These are phyloP conservation scores for Ailanthus altissimus DNA, from an alignment of 345 rosid species.

Conservation along the genomic window DNA sequence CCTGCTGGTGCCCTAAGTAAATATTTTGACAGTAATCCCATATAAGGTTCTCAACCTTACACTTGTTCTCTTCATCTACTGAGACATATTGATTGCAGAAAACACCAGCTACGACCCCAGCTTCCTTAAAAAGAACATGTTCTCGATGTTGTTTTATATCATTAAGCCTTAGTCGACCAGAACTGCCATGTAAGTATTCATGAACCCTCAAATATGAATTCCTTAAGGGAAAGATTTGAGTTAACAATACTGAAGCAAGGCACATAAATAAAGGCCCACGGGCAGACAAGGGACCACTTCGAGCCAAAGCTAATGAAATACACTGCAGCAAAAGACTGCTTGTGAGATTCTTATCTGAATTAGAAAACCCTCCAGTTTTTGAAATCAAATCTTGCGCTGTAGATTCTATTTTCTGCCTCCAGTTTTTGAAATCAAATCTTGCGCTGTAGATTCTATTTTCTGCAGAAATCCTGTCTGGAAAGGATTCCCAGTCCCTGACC, in stretches of 20 bases:
- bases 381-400: slow-evolving; percentile 49
- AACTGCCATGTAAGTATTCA: slow-evolving; percentile 27
- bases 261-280: slow-evolving; percentile 53
- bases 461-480: slow-evolving; percentile 50
- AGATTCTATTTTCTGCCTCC: slow-evolving; percentile 46
- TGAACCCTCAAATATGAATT: slow-evolving; percentile 49
- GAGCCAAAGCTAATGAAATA: slow-evolving; percentile 71
- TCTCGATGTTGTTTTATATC: slow-evolving; percentile 58
- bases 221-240: slow-evolving; percentile 68
- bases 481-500: slow-evolving; percentile 42
- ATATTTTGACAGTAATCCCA: slow-evolving; percentile 82
- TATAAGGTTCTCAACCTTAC: slow-evolving; percentile 59
- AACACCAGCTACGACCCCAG: slow-evolving; percentile 70
- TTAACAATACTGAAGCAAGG: slow-evolving; percentile 67
- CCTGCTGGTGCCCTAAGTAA: slow-evolving; percentile 66
- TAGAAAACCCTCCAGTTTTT: slow-evolving; percentile 32
- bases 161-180: slow-evolving; percentile 28
- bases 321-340: slow-evolving; percentile 57
- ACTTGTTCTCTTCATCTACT: slow-evolving; percentile 60
- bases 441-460: slow-evolving; percentile 54
- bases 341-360: slow-evolving; percentile 25
- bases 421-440: slow-evolving; percentile 41
- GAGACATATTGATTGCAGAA: slow-evolving; percentile 77
- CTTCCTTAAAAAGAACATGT: slow-evolving; percentile 69
- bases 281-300: slow-evolving; percentile 64